Evolutionary conservation across 257 asterid genomes (phyloP).

Genomic region (Gynochthodes officinalis): DNA sequence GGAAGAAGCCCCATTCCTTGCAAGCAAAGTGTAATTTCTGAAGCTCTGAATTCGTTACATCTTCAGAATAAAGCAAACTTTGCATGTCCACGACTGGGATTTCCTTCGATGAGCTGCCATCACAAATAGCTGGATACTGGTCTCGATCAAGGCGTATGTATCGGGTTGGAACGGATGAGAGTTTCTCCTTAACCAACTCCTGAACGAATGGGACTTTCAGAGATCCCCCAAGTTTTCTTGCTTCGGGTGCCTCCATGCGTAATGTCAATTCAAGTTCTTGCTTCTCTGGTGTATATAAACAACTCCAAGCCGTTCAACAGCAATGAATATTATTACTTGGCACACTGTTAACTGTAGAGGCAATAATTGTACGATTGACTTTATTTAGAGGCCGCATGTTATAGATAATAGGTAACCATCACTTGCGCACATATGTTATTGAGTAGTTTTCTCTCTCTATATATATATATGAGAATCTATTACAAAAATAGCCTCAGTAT

Average conservation of each 20-base stretch:
- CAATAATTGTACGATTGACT: too few relatives aligned
- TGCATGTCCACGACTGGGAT: constrained; percentile 47
- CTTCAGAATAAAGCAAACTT: constrained; percentile 10
- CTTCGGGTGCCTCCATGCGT: not conserved
- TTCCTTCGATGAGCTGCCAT: constrained; percentile 1
- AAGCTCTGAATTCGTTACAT: constrained; percentile 36
- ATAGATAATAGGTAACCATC: too few relatives aligned
- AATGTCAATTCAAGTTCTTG: not conserved
- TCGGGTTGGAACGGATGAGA: constrained; percentile 33
- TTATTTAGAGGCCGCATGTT: too few relatives aligned
- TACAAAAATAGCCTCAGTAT: too few relatives aligned
- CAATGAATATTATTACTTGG: too few relatives aligned
- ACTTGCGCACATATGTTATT: too few relatives aligned
- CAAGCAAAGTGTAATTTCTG: constrained; percentile 41
- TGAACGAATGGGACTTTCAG: constrained; percentile 53
- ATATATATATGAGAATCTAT: too few relatives aligned
- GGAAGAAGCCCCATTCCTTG: constrained; percentile 61
- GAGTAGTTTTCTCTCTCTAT: too few relatives aligned
- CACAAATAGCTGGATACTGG: constrained; percentile 2
- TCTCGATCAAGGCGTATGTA: constrained; percentile 38
- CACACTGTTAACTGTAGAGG: too few relatives aligned
- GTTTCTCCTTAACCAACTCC: constrained; percentile 44
- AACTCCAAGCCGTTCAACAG: too few relatives aligned
- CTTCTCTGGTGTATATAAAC: too few relatives aligned
- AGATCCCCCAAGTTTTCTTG: constrained; percentile 30